Evolutionary conservation across 805 yeast genomes (phyloP).

Genomic region (Ogataea corticis): DNA sequence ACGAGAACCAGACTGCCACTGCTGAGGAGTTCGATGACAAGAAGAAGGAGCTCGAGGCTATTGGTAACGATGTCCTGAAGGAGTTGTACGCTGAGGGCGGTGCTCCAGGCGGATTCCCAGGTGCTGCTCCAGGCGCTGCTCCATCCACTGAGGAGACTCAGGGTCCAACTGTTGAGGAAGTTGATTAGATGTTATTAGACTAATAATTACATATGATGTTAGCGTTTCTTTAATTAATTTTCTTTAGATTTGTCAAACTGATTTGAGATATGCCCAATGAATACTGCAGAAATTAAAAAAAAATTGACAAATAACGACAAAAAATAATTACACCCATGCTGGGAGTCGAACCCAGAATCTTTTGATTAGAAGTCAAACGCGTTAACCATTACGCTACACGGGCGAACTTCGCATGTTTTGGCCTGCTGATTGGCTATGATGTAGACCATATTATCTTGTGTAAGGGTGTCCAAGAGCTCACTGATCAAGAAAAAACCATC

Average conservation of each 20-base stretch:
- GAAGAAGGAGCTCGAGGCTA: constrained; percentile 94
- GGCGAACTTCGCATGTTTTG: constrained; percentile 9
- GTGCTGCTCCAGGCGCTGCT: constrained; percentile 35
- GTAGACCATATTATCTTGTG: too few species aligned
- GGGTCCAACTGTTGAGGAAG: constrained; percentile 82
- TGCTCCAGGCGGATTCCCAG: constrained; percentile 58
- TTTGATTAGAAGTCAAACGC: constrained; percentile 69
- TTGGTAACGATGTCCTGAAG: constrained; percentile 95
- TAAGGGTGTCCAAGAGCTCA: too few species aligned
- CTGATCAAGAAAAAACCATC: too few species aligned
- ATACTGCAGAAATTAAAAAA: too few species aligned
- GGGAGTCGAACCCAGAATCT: constrained; percentile 67
- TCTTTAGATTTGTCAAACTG: neutral
- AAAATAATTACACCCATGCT: constrained; percentile 33
- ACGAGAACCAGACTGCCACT: constrained; percentile 88
- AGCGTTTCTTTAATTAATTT: constrained; percentile 1
- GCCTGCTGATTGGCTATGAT: neutral
- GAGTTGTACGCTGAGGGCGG: constrained; percentile 96
- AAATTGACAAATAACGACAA: constrained; percentile 3
- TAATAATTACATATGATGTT: constrained; percentile 1
- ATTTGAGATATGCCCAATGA: too few species aligned
- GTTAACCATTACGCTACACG: constrained; percentile 56
- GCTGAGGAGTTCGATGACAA: constrained; percentile 89
- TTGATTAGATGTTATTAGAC: constrained; percentile 48
- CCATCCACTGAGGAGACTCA: constrained; percentile 33